These are phyloP conservation scores for Asparagopsis taxiformis DNA, from an alignment of 31 red algal genomes.

Conservation along the genomic window DNA sequence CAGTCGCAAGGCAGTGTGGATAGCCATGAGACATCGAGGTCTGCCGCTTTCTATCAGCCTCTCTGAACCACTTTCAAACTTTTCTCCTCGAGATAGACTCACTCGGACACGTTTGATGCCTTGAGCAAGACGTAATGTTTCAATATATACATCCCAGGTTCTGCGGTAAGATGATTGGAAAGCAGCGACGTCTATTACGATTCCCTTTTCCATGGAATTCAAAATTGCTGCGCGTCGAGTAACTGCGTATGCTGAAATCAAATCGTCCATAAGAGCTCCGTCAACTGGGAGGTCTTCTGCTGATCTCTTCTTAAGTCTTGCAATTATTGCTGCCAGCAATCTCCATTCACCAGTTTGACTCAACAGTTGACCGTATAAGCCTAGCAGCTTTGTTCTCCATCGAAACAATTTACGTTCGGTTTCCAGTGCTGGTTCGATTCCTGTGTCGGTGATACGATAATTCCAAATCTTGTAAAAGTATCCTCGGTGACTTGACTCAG, in stretches of 20 bases:
- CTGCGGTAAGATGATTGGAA: conserved; percentile 52
- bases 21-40: conserved; percentile 53
- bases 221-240: conserved; percentile 46
- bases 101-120: conserved; percentile 55
- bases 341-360: conserved; percentile 42
- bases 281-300: conserved; percentile 67
- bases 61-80: conserved; percentile 45
- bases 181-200: conserved; percentile 39
- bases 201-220: conserved; percentile 46
- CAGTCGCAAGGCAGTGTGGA: conserved; percentile 51
- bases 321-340: conserved; percentile 64
- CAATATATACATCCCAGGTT: conserved; percentile 71
- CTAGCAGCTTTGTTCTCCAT: conserved; percentile 60
- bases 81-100: conserved; percentile 29
- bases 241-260: conserved; percentile 53
- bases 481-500: conserved; percentile 44
- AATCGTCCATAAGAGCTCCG: conserved; percentile 67
- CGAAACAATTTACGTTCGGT: conserved; percentile 61
- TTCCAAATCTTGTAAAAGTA: conserved; percentile 79
- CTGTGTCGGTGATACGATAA: conserved; percentile 66
- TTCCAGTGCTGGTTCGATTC: conserved; percentile 54
- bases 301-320: conserved; percentile 35
- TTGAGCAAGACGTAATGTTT: conserved; percentile 55
- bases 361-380: conserved; percentile 54
- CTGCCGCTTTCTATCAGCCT: conserved; percentile 45